Evolutionary conservation across 2,329 filamentous ascomycete species (phyloP).

Genomic region (Calonectria hawksworthii): DNA sequence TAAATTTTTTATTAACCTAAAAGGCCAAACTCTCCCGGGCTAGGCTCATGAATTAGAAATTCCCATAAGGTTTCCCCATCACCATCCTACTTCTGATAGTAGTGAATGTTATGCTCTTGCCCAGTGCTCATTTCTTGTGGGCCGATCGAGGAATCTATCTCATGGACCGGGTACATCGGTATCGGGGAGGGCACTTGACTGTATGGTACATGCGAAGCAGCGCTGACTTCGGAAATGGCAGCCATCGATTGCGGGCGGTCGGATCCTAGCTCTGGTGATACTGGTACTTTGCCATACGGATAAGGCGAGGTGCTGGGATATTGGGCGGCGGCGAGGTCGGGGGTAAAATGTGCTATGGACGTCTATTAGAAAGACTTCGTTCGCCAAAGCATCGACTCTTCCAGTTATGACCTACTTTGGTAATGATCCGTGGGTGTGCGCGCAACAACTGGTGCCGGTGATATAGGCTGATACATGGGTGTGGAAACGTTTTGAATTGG

Average conservation of each 20-base stretch:
- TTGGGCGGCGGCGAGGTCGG: background rate
- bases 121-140: background rate
- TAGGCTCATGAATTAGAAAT: too few relatives aligned
- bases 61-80: background rate
- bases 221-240: background rate
- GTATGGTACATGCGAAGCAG: background rate
- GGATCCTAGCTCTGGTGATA: background rate
- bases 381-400: background rate
- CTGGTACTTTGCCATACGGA: background rate
- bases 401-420: background rate
- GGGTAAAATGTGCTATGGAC: background rate
- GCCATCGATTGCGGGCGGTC: background rate
- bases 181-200: background rate
- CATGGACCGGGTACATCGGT: background rate
- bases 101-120: background rate
- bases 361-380: background rate
- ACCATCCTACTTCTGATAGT: background rate
- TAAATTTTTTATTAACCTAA: too few relatives aligned
- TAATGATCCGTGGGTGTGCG: background rate
- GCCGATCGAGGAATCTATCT: background rate
- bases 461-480: background rate
- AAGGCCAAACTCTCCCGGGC: too few relatives aligned
- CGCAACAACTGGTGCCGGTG: background rate
- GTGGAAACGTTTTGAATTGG: background rate
- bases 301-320: background rate